Evolutionary conservation across 345 rosid genomes (phyloP).

Genomic region (Salix purpurea): DNA sequence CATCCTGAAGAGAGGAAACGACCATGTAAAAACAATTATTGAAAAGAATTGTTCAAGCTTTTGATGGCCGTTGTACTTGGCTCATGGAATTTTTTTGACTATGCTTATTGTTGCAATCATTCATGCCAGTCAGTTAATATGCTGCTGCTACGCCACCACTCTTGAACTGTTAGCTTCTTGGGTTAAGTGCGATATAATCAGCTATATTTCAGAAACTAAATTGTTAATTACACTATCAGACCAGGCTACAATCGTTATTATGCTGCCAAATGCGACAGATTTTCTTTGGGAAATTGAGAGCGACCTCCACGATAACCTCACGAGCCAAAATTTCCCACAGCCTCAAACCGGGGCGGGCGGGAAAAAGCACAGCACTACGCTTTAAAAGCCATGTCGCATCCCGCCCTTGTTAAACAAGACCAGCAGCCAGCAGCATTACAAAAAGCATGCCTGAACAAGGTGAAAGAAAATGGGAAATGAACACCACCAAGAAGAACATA

Average conservation of each 20-base stretch:
- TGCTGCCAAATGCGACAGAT: neutral
- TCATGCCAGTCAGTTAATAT: neutral
- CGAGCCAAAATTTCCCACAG: neutral
- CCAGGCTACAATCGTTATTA: neutral
- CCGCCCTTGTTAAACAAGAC: too few relatives aligned
- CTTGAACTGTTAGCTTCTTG: neutral
- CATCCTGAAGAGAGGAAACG: neutral
- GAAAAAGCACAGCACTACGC: neutral
- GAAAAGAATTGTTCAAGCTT: neutral
- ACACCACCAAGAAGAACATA: too few relatives aligned
- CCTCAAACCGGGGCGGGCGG: neutral
- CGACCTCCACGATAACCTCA: neutral
- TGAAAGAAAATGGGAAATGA: neutral
- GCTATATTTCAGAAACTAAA: neutral
- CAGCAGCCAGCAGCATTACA: too few relatives aligned
- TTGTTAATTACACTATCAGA: neutral
- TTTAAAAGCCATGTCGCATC: too few relatives aligned
- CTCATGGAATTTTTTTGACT: neutral
- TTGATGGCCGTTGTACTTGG: neutral
- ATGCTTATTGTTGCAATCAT: neutral
- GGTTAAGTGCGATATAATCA: neutral
- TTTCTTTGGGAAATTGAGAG: too few relatives aligned
- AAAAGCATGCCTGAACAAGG: neutral
- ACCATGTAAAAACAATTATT: neutral
- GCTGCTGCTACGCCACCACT: neutral